These are phyloP conservation scores for Clavariopsis aquatica DNA, from an alignment of 495 filamentous ascomycete species.

Conservation along the genomic window DNA sequence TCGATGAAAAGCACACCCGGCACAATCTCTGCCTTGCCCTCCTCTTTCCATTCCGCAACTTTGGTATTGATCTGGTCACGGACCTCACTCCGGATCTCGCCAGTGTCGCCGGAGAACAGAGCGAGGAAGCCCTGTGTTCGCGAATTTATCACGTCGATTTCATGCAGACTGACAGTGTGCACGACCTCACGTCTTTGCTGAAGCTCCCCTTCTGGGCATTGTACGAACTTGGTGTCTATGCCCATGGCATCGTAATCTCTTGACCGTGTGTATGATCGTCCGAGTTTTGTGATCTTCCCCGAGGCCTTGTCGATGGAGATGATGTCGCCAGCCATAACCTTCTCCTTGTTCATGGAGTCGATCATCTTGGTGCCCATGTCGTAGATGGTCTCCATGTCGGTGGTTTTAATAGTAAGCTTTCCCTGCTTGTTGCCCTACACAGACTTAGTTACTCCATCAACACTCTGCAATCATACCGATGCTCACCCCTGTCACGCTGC, in stretches of 20 bases:
- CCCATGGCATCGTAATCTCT: constrained; percentile 99
- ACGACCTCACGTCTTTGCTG: constrained; percentile 97
- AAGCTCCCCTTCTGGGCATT: constrained; percentile 97
- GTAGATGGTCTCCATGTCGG: constrained; percentile 99
- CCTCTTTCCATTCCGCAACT: constrained; percentile 97
- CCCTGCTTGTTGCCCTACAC: constrained; percentile 84
- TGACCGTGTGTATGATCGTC: constrained; percentile 86
- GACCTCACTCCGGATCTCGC: constrained; percentile 95
- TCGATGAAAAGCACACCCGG: constrained; percentile 98
- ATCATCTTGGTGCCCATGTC: constrained; percentile 99
- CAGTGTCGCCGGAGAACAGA: constrained; percentile 95
- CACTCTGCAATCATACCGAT: neutral
- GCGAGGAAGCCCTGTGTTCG: constrained; percentile 94
- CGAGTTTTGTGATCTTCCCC: constrained; percentile 95
- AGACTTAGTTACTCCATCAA: neutral
- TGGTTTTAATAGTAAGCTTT: constrained; percentile 98
- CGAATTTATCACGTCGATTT: constrained; percentile 99
- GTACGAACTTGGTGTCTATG: constrained; percentile 94
- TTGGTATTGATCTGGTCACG: constrained; percentile 99
- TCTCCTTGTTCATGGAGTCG: constrained; percentile 97
- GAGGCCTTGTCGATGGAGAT: constrained; percentile 98
- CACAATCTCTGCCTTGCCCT: constrained; percentile 97
- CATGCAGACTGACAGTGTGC: constrained; percentile 94
- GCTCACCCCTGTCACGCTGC: constrained; percentile 85
- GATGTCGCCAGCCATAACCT: constrained; percentile 96